Percentiles rank a stretch among this genome's conserved stretches.
Evolutionary conservation across 495 filamentous ascomycete genomes (phyloP).

Genomic region (Neurospora terricola): DNA sequence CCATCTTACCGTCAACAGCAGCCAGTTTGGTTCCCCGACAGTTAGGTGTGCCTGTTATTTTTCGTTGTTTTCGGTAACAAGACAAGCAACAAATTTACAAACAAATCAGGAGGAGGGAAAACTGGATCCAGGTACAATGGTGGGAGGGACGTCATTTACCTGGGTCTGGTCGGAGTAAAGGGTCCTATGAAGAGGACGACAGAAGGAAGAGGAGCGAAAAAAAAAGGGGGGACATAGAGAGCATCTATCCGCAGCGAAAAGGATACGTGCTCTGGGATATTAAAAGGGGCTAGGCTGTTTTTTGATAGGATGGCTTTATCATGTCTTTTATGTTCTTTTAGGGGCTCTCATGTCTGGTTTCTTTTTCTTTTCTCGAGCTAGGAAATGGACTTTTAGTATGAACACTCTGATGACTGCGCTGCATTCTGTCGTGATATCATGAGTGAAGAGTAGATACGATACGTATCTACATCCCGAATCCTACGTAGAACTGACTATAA

Average conservation of each 20-base stretch:
- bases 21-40: slow-evolving; percentile 34
- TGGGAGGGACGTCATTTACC: slow-evolving; percentile 41
- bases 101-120: slow-evolving; percentile 12
- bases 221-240: neutral
- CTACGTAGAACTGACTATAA: too few species aligned
- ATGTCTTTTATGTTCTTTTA: neutral
- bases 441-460: too few species aligned
- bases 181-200: neutral
- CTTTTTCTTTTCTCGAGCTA: neutral
- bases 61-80: neutral
- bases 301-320: neutral
- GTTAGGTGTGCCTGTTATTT: slow-evolving; percentile 22
- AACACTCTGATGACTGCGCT: too few species aligned
- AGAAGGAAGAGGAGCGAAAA: neutral
- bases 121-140: slow-evolving; percentile 18
- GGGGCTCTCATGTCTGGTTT: neutral
- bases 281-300: neutral
- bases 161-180: neutral
- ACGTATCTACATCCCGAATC: too few species aligned
- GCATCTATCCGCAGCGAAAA: neutral
- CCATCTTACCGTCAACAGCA: neutral
- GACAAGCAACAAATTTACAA: neutral
- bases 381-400: neutral
- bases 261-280: neutral
- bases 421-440: too few species aligned